Base-by-base conservation (phyloP, 441 rosid genomes). In the Gossypium davidsonii region DNA sequence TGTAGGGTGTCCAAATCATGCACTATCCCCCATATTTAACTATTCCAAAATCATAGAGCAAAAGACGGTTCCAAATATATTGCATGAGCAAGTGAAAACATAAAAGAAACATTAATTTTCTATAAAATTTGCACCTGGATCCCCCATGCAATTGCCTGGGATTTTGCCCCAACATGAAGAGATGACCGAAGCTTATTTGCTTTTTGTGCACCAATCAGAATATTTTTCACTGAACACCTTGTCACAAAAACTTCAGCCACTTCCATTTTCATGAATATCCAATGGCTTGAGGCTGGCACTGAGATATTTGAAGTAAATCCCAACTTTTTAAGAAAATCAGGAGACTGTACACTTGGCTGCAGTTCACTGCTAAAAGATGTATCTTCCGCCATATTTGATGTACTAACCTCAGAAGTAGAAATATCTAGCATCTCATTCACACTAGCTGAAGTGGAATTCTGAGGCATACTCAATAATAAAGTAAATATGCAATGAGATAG, bases 61-160 rank as follows among this genome's bases (percentile, higher is more conserved):
- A 58, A 51, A 59, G 9, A 59, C 12, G 20, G 14, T 61, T 51
- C 25, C 63, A 69, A 42, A 4, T 14, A 66, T 56, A 74, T 52
- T 15, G 14, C 56, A 37, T 12, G 59, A 59, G 69, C 57, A 60
- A 73, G 21, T 14, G 52, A 48, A 56, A 57, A 53, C 49, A 55
- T 65, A 70, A 76, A 62, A 25, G 58, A 49, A 62, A 26, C 69
- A 77, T 58, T 20, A 73, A 39, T 64, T 55, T 39, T 68, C 68
- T 76, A 26, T 64, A 74, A 79, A 80, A 72, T 77, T 52, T 21
- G 80, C 74, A 94, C 99, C 98, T 92, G 89, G 49, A 86, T 80
- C 58, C 52, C 73, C 86, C 91, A 86, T 72, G 85, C 81, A 51
- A 92, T 51, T 60, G 76, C 76, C 73, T 86, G 92, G 75, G 84